A percentile compares a stretch with the other conserved stretches of the same genome.
Evolutionary conservation across 441 rosid genomes (phyloP).

Genomic region (Erodium trifolium): DNA sequence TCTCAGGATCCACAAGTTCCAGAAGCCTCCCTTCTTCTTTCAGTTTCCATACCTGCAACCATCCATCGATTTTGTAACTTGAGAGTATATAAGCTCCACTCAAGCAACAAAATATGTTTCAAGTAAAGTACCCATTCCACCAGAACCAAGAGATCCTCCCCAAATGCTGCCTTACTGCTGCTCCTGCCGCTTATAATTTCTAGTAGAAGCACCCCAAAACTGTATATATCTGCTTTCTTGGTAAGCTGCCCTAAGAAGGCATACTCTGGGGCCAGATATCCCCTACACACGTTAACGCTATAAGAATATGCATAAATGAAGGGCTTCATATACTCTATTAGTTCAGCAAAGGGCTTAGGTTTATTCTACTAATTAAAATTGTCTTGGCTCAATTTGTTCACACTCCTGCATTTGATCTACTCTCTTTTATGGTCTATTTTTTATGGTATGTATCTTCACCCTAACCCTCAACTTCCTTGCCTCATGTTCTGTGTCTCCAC

Average conservation of each 20-base stretch:
- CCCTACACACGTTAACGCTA: conserved; percentile 36
- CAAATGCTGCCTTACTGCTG: conserved; percentile 73
- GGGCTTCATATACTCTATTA: too few species aligned
- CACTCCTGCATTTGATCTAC: too few species aligned
- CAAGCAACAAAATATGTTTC: too few species aligned
- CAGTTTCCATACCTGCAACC: conserved; percentile 82
- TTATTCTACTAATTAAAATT: too few species aligned
- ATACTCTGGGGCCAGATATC: conserved; percentile 98
- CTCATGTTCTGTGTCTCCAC: too few species aligned
- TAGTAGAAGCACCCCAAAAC: conserved; percentile 85
- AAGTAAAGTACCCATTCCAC: conserved; percentile 79
- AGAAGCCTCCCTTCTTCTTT: conserved; percentile 57
- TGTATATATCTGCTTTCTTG: conserved; percentile 84
- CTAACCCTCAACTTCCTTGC: too few species aligned
- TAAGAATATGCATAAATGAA: not conserved
- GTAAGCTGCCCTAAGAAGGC: conserved; percentile 87
- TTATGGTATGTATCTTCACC: too few species aligned
- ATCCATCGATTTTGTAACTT: not conserved
- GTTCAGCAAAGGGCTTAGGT: too few species aligned
- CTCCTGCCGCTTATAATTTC: conserved; percentile 84
- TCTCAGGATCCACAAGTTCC: conserved; percentile 63
- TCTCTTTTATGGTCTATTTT: too few species aligned
- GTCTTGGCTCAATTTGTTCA: too few species aligned
- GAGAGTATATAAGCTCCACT: too few species aligned
- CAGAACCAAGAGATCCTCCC: conserved; percentile 53